Evolutionary conservation across 1,284 basidiomycete genomes (phyloP).

Genomic region (Apiotrichum veenhuisii): DNA sequence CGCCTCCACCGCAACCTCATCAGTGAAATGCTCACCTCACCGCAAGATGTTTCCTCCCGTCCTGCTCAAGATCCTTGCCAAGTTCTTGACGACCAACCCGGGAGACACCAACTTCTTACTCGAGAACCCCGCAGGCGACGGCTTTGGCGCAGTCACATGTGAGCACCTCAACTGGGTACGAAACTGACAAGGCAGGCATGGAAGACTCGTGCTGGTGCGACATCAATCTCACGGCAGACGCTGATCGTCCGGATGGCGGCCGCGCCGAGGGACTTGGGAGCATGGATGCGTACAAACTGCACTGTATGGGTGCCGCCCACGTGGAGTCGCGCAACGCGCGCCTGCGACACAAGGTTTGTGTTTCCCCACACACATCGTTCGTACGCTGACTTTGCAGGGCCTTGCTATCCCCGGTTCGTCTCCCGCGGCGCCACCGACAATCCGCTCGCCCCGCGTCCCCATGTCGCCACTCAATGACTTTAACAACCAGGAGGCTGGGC

Average conservation of each 20-base stretch:
- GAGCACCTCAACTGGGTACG: constrained; percentile 7
- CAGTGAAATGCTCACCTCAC: constrained; percentile 12
- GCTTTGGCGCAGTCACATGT: constrained; percentile 42
- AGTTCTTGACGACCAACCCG: constrained; percentile 25
- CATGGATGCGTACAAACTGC: constrained; percentile 30
- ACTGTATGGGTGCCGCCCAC: constrained; percentile 5
- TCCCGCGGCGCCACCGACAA: too few species aligned
- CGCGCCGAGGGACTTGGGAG: constrained; percentile 33
- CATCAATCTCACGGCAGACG: constrained; percentile 33
- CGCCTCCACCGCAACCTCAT: too few species aligned
- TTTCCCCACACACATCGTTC: neutral
- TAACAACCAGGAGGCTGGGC: too few species aligned
- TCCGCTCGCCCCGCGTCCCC: too few species aligned
- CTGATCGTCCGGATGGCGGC: constrained; percentile 27
- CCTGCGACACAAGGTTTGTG: constrained; percentile 9
- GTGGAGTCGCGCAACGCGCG: constrained; percentile 9
- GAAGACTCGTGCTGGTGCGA: constrained; percentile 44
- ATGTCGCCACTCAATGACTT: too few species aligned
- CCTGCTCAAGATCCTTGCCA: constrained; percentile 19
- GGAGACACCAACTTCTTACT: constrained; percentile 38
- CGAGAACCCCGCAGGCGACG: constrained; percentile 30
- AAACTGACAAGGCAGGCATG: constrained; percentile 29
- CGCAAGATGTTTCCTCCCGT: constrained; percentile 24
- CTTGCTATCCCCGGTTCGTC: neutral
- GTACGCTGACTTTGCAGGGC: neutral